Base-by-base conservation (phyloP, 148 eudicot genomes). In the Beta vulgaris region DNA sequence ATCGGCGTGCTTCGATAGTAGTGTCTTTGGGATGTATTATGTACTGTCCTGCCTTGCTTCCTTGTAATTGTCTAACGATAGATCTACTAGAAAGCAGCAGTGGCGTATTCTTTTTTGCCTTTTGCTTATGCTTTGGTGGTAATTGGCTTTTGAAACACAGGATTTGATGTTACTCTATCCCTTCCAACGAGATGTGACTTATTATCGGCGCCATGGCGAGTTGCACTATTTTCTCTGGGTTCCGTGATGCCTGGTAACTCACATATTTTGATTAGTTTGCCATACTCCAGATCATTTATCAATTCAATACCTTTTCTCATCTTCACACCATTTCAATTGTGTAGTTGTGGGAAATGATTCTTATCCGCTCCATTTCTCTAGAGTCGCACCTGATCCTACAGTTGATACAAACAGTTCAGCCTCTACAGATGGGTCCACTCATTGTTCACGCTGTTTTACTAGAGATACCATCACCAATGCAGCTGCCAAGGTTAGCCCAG, bases 401-500 rank as follows among this genome's bases (percentile, higher is more conserved):
- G 76, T 78, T 71, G 83, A 81, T 76, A 62, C 80, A 71, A 82
- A 82, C 63, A 82, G 76, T 57, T 82, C 82, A 75, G 72, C 84
- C 62, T 66, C 88, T 36, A 40, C 64, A 34, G 88, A 80, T 76
- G 87, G 81, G 34, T 77, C 86, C 6, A 84, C 78, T 69, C 82
- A 84, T 76, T 80, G 86, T 69, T 83, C 84, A 53, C 85, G 77
- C 73, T 91, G 92, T 77, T 82, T 91, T 66, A 88, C 90, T 53
- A 84, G 87, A 69, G 92, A 93, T 71, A 85, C 91, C 70, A 86
- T 93, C 76, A 92, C 92, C 40, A 85, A 93, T 82, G 98, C 98
- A 36, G 93, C 97, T 82, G 93, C 98, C 73, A 87, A 76, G 83
- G 90, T 91, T 82, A 88, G 96, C 78, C 92, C 97, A 68, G 93